A percentile compares a stretch with the other conserved stretches of the same genome.
Evolutionary conservation across 192 early-diverging fungal genomes (phyloP).

Genomic region (Rhizophagus clarus): DNA sequence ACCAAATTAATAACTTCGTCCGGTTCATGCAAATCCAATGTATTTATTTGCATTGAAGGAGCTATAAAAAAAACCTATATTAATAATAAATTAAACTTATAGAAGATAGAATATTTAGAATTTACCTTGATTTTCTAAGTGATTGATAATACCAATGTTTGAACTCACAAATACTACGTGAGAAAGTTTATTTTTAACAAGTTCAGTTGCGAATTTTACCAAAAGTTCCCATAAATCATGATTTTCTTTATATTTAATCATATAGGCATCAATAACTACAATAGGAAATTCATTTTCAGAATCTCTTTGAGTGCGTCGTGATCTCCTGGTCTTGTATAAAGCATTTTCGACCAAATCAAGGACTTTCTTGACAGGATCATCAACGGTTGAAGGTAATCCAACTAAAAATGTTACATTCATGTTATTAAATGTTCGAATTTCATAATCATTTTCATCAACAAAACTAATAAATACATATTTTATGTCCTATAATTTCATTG

Average conservation of each 20-base stretch:
- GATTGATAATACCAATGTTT: conserved; percentile 67
- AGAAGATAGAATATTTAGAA: not conserved
- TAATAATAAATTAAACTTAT: not conserved
- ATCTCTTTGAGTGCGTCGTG: not conserved
- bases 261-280: conserved; percentile 85
- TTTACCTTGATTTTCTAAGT: conserved; percentile 65
- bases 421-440: not conserved
- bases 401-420: not conserved
- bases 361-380: conserved; percentile 79
- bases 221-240: conserved; percentile 70
- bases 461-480: conserved; percentile 56
- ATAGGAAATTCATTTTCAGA: conserved; percentile 67
- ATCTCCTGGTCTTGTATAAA: conserved; percentile 43
- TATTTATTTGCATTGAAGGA: conserved; percentile 57
- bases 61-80: conserved; percentile 39
- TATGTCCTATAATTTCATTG: conserved; percentile 86
- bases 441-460: not conserved
- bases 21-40: conserved; percentile 74
- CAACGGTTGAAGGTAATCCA: conserved; percentile 78
- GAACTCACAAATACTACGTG: conserved; percentile 89
- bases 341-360: conserved; percentile 79
- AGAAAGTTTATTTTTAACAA: conserved; percentile 82
- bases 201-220: conserved; percentile 78
- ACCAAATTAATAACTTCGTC: conserved; percentile 67
- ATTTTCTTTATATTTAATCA: conserved; percentile 70